These are phyloP conservation scores for Botrytis fragariae DNA, from an alignment of 2,329 filamentous ascomycete species.

Conservation along the genomic window DNA sequence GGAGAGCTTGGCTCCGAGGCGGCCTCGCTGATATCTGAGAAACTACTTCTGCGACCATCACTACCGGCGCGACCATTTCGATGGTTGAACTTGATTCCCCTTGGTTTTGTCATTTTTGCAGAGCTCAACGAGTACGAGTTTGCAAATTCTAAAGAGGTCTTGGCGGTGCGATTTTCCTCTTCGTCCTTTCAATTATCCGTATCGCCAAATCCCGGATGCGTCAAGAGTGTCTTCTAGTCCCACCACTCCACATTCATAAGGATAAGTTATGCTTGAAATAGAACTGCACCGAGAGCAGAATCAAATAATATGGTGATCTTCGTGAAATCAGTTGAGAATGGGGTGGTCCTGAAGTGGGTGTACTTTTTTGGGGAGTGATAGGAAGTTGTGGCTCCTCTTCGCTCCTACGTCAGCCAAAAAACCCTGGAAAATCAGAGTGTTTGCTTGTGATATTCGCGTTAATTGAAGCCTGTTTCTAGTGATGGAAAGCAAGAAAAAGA, in stretches of 20 bases:
- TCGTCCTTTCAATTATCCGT: constrained; percentile 11
- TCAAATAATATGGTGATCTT: not conserved
- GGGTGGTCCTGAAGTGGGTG: constrained; percentile 4
- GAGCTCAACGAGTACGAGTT: constrained; percentile 11
- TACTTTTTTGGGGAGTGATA: constrained; percentile 4
- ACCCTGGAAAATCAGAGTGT: constrained; percentile 11
- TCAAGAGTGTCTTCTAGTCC: not conserved
- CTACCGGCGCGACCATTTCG: constrained; percentile 37
- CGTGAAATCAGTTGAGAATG: not conserved
- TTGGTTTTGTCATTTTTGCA: constrained; percentile 45
- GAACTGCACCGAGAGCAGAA: not conserved
- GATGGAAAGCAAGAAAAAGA: not conserved
- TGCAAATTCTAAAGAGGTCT: constrained; percentile 22
- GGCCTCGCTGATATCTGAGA: constrained; percentile 67
- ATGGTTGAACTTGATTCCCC: constrained; percentile 52
- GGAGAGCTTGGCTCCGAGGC: constrained; percentile 43
- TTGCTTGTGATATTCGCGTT: constrained; percentile 17
- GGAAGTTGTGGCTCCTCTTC: constrained; percentile 11
- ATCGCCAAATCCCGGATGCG: constrained; percentile 13
- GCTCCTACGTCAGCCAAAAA: constrained; percentile 19
- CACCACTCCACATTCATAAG: not conserved
- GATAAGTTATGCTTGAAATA: not conserved
- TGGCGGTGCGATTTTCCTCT: constrained; percentile 8
- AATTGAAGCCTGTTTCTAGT: not conserved
- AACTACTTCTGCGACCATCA: constrained; percentile 59